Conservation (phyloP, 306 rosid genomes). For the Pterocarpus santalinus region DNA sequence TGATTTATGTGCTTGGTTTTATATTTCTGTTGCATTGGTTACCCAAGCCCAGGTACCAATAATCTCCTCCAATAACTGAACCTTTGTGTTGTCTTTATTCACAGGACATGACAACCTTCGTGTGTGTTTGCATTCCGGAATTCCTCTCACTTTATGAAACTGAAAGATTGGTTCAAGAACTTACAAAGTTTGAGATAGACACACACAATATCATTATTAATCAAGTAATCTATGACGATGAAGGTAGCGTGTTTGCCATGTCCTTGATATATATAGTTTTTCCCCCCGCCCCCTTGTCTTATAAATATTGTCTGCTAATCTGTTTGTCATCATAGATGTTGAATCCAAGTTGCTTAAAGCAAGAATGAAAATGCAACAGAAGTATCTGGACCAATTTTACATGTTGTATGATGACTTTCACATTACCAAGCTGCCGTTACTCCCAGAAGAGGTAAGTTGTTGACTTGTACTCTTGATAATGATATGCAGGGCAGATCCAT, state of each 20-base stretch:
- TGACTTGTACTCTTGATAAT: constrained; percentile 16
- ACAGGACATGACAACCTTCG: constrained; percentile 97
- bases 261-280: background rate
- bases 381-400: constrained; percentile 94
- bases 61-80: constrained; percentile 25
- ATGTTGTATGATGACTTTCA: constrained; percentile 95
- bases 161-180: constrained; percentile 97
- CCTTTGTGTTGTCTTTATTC: constrained; percentile 47
- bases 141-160: constrained; percentile 98
- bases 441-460: constrained; percentile 87
- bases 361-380: constrained; percentile 98
- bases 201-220: constrained; percentile 96
- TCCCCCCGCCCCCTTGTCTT: background rate
- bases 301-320: background rate
- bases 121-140: constrained; percentile 99
- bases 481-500: constrained; percentile 6
- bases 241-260: constrained; percentile 63
- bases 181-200: constrained; percentile 94
- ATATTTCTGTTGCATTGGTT: constrained; percentile 6
- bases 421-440: constrained; percentile 92
- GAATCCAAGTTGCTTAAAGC: constrained; percentile 93
- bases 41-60: constrained; percentile 1
- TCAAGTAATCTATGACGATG: constrained; percentile 89
- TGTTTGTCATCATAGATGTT: constrained; percentile 59
- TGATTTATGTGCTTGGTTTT: background rate